Evolutionary conservation across 805 yeast species (phyloP).

Genomic region (Cyberlindnera japonica): DNA sequence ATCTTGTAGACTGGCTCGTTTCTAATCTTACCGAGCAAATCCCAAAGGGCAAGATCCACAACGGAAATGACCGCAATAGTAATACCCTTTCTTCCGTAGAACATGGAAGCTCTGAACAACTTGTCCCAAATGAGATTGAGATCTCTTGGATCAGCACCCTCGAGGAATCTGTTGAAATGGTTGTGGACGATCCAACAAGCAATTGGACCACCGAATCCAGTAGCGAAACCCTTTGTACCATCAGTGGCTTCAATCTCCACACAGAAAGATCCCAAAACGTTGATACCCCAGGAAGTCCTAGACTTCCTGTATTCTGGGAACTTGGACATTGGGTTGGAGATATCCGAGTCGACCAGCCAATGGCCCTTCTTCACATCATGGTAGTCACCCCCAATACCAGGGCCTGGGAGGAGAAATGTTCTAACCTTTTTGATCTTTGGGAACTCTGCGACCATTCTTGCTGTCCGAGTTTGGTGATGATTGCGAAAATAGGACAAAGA

Average conservation of each 20-base stretch:
- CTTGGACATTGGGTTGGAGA: conserved; percentile 48
- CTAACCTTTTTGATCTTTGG: conserved; percentile 42
- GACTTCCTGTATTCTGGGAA: conserved; percentile 42
- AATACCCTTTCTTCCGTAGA: conserved; percentile 48
- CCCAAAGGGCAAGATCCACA: conserved; percentile 49
- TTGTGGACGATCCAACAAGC: conserved; percentile 45
- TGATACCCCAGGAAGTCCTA: conserved; percentile 48
- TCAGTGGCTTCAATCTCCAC: conserved; percentile 46
- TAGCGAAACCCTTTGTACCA: conserved; percentile 48
- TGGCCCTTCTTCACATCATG: conserved; percentile 47
- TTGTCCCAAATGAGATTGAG: conserved; percentile 45
- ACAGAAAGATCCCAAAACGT: conserved; percentile 47
- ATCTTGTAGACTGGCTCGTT: conserved; percentile 48
- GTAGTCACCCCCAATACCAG: conserved; percentile 49
- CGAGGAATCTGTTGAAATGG: conserved; percentile 44
- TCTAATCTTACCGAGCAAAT: conserved; percentile 46
- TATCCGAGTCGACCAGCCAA: conserved; percentile 45
- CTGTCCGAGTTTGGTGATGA: background rate
- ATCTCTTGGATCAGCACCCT: conserved; percentile 47
- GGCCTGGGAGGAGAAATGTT: conserved; percentile 40
- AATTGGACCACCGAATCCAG: conserved; percentile 51
- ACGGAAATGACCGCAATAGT: conserved; percentile 46
- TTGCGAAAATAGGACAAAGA: no score
- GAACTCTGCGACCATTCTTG: conserved; percentile 32
- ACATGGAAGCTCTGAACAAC: conserved; percentile 46